Percentiles rank a stretch among this genome's conserved stretches.
These are phyloP conservation scores for Carex cristatella DNA, from an alignment of 176 grass and related monocot species.

Conservation along the genomic window DNA sequence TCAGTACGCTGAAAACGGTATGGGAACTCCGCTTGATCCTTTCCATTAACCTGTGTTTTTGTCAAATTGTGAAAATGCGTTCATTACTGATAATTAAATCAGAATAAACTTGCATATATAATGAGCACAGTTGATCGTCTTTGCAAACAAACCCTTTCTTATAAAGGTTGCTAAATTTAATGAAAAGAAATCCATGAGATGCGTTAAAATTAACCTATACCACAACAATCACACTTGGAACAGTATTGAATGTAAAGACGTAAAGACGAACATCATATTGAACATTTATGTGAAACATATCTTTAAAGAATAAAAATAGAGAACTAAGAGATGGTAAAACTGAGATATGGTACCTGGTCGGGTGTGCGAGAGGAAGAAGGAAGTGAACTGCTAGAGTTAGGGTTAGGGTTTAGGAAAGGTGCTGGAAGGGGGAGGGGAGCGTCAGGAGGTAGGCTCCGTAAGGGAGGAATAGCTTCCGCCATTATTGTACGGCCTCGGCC, in stretches of 20 bases:
- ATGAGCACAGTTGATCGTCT: too few species aligned
- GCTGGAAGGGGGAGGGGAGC: conserved; percentile 18
- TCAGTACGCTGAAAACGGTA: conserved; percentile 93
- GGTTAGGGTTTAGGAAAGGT: conserved; percentile 12
- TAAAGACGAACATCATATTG: background rate
- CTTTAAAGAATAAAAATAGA: background rate
- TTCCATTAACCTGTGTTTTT: conserved; percentile 41
- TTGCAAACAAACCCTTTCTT: background rate
- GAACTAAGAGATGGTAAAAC: background rate
- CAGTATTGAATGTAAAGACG: background rate
- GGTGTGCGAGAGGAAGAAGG: conserved; percentile 15
- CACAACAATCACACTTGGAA: background rate
- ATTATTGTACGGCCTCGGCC: background rate
- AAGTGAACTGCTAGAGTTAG: background rate
- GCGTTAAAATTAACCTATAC: background rate
- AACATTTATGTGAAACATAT: too few species aligned
- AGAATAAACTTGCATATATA: background rate
- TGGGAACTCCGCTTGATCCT: conserved; percentile 62
- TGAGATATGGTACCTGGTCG: background rate
- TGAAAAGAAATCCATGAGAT: background rate
- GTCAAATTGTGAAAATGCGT: background rate
- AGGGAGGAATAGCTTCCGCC: conserved; percentile 20
- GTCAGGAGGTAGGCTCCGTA: conserved; percentile 20
- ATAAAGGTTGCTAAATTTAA: background rate
- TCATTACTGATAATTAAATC: background rate